Percentiles rank a stretch among this genome's conserved stretches.
phyloP scores from a whole-genome alignment of 176 grass and related monocot genomes.

The Tillandsia leiboldiana region DNA sequence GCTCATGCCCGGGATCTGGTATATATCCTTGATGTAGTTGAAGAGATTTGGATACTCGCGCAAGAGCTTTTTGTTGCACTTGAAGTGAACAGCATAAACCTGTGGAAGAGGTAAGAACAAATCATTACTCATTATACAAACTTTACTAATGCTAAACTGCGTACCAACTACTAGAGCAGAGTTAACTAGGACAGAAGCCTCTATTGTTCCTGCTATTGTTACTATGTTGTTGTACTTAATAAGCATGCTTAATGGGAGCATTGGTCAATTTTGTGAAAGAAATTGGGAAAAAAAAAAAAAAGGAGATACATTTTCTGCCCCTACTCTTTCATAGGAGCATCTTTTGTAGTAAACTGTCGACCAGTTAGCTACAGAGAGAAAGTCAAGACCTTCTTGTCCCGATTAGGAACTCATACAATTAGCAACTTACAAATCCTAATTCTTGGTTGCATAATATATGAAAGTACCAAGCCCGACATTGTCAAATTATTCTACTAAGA shows the following conservation, averaged over 20 bases:
- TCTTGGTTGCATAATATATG: background rate
- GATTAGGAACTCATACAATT: background rate
- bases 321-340: too few species aligned
- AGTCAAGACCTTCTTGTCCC: background rate
- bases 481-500: background rate
- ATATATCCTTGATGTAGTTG: conserved; percentile 95
- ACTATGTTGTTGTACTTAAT: too few species aligned
- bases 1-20: conserved; percentile 65
- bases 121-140: background rate
- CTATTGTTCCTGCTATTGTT: too few species aligned
- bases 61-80: conserved; percentile 89
- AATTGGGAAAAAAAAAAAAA: too few species aligned
- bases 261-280: too few species aligned
- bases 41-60: conserved; percentile 76
- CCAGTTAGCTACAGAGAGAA: background rate
- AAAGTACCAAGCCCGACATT: background rate
- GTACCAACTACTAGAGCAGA: too few species aligned
- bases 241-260: too few species aligned
- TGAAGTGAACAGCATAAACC: conserved; percentile 92
- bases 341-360: too few species aligned
- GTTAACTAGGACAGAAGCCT: too few species aligned
- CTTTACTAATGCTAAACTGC: background rate
- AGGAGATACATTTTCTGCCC: too few species aligned
- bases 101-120: conserved; percentile 12
- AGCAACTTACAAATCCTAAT: background rate